Evolutionary conservation across 805 yeast genomes (phyloP), one percentile per base, ranked within the genome.

Genomic region (Peterozyma xylosa): DNA sequence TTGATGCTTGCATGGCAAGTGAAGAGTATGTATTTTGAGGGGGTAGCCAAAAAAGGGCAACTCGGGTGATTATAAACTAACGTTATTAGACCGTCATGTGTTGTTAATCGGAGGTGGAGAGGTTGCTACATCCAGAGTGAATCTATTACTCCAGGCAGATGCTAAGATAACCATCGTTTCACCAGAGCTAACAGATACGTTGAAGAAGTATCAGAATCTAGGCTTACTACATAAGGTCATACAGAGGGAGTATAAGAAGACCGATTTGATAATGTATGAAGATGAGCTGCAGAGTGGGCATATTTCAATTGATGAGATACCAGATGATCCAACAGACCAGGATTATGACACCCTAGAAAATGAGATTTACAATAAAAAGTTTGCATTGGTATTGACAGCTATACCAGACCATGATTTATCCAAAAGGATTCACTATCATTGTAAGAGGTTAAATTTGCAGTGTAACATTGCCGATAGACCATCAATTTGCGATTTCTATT

Each of bases 381-480:
- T 83, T 64, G 79, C 81, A 5, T 63, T 81, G 61, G 89, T 85
- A 2, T 67, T 86, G 42, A 80, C 86, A 11, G 86, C 91, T 41
- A 74, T 87, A 35, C 87, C 84, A 57, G 88, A 84, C 55, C 84
- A 84, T 43, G 68, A 65, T 11, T 62, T 74, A 41, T 77, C 86
- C 32, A 66, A 71, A 17, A 60, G 63, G 49, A 78, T 86, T 16
- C 86, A 81, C 56, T 70, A 74, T 48, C 62, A 64, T 39, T 67
- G 74, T 48, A 62, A 68, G 48, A 52, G 59, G 41, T 52, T 67
- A 37, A 62, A 78, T 45, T 50, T 87, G 58, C 76, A 78, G 21
- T 87, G 84, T 18, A 86, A 86, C 55, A 81, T 86, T 35, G 95
- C 95, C 1, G 96, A 86, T 58, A 83, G 83, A 48, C 95, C 95